Evolutionary conservation across 441 rosid species (phyloP).

Genomic region (Corymbia calophylla): DNA sequence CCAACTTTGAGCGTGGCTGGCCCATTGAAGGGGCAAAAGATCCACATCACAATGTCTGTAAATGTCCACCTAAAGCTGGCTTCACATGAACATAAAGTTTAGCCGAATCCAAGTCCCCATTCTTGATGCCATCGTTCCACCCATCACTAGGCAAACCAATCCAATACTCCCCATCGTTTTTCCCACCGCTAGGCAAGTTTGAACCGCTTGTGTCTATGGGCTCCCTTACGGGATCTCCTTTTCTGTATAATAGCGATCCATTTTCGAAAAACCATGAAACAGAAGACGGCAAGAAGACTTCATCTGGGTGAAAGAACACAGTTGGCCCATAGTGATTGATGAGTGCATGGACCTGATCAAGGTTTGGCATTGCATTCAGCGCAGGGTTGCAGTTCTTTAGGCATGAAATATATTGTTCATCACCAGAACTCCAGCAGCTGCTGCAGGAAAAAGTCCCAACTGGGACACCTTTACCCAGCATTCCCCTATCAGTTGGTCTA

Average conservation of each 20-base stretch:
- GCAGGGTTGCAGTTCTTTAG: constrained; percentile 48
- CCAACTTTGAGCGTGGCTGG: constrained; percentile 73
- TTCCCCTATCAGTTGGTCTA: constrained; percentile 58
- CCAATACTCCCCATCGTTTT: constrained; percentile 66
- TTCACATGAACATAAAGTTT: constrained; percentile 71
- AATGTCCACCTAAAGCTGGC: constrained; percentile 78
- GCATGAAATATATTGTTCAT: constrained; percentile 32
- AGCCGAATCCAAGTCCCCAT: constrained; percentile 63
- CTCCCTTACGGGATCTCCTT: constrained; percentile 29
- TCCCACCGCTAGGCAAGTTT: constrained; percentile 63
- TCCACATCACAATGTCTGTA: constrained; percentile 82
- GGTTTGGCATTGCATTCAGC: constrained; percentile 67
- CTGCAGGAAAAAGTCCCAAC: constrained; percentile 70
- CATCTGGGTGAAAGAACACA: constrained; percentile 68
- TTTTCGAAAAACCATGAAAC: constrained; percentile 71
- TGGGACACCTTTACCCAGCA: constrained; percentile 55
- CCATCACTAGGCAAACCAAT: constrained; percentile 59
- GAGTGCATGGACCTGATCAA: constrained; percentile 56
- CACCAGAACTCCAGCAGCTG: constrained; percentile 24
- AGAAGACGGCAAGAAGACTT: constrained; percentile 68
- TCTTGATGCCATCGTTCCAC: constrained; percentile 23
- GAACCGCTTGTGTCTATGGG: constrained; percentile 46
- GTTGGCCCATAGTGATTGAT: constrained; percentile 67
- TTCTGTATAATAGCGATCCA: constrained; percentile 49
- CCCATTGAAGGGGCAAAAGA: constrained; percentile 84